Percentiles rank a stretch among this genome's conserved stretches.
phyloP scores from a whole-genome alignment of 75 land plant species.

The Isoetes taiwanensis region DNA sequence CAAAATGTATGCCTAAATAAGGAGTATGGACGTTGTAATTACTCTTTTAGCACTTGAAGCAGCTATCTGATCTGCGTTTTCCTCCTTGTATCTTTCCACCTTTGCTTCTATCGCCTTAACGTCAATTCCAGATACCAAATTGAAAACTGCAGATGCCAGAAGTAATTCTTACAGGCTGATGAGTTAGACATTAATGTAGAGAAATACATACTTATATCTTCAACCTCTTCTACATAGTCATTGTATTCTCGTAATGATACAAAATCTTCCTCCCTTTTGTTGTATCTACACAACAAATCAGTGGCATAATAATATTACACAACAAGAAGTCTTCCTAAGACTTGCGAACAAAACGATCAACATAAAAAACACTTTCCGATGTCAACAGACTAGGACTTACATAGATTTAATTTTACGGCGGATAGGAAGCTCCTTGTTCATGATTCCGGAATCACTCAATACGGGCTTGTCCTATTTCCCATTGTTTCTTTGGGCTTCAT shows the following conservation, averaged over 20 bases:
- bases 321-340: neutral
- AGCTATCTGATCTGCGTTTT: slow-evolving; percentile 78
- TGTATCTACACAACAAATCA: slow-evolving; percentile 38
- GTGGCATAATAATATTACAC: neutral
- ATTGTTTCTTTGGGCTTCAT: too few species aligned
- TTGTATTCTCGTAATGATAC: slow-evolving; percentile 64
- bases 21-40: neutral
- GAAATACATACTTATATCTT: slow-evolving; percentile 65
- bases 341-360: neutral
- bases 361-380: neutral
- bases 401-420: slow-evolving; percentile 46
- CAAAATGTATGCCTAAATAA: neutral
- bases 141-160: slow-evolving; percentile 25
- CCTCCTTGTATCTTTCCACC: slow-evolving; percentile 55
- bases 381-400: slow-evolving; percentile 11
- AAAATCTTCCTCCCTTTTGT: slow-evolving; percentile 87
- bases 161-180: neutral
- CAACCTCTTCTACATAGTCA: slow-evolving; percentile 94
- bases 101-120: slow-evolving; percentile 60
- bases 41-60: slow-evolving; percentile 65
- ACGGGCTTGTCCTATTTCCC: too few species aligned
- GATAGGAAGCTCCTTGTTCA: slow-evolving; percentile 26
- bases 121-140: slow-evolving; percentile 68
- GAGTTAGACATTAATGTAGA: neutral
- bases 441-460: too few species aligned